Evolutionary conservation across 2,329 filamentous ascomycete genomes (phyloP).

Genomic region (Aspergillus calidoustus): DNA sequence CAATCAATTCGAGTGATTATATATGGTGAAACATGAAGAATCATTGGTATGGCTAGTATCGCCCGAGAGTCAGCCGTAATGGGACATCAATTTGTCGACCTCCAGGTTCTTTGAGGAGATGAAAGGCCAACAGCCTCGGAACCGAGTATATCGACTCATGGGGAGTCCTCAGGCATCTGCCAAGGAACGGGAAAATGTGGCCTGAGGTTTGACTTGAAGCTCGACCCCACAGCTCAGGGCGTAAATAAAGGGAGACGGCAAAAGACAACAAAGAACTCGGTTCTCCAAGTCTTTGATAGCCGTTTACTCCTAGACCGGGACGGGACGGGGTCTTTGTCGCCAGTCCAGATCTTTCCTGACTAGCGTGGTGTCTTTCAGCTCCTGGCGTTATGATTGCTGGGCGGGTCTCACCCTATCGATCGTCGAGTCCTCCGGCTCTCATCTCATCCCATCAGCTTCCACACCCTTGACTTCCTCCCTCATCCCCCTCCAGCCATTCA

Average conservation of each 20-base stretch:
- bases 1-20: neutral
- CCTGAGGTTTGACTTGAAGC: slow-evolving; percentile 8
- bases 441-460: slow-evolving; percentile 15
- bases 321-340: neutral
- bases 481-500: slow-evolving; percentile 9
- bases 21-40: neutral
- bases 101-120: neutral
- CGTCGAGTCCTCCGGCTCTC: slow-evolving; percentile 11
- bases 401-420: slow-evolving; percentile 20
- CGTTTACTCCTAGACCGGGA: neutral
- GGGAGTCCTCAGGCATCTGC: slow-evolving; percentile 5
- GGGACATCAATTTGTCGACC: neutral
- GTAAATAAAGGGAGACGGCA: slow-evolving; percentile 12
- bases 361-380: slow-evolving; percentile 15
- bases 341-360: slow-evolving; percentile 10
- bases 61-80: too few species aligned
- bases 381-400: slow-evolving; percentile 10
- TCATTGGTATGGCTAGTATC: neutral
- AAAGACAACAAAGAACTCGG: neutral
- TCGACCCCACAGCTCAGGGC: neutral
- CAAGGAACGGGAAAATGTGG: slow-evolving; percentile 12
- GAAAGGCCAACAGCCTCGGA: neutral
- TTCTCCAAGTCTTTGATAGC: neutral
- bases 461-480: slow-evolving; percentile 9
- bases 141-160: neutral